Conservation (phyloP, 192 early-diverging fungal species). For the Entomortierella lignicola region DNA sequence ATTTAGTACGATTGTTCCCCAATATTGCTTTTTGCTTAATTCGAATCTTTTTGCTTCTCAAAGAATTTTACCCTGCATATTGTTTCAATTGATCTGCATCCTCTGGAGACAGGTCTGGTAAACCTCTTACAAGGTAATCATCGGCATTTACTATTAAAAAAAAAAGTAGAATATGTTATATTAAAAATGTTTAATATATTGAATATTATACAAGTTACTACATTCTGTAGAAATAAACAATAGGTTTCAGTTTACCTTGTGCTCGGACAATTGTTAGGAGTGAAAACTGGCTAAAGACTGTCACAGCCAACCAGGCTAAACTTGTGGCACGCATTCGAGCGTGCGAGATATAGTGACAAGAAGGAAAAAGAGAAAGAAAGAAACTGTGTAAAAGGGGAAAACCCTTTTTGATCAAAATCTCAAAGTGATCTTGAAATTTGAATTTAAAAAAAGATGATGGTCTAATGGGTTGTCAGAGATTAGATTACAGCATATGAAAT, state of each 20-base stretch:
- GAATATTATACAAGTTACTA: neutral
- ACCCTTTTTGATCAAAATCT: no score
- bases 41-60: no score
- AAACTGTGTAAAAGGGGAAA: no score
- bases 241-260: conserved; percentile 5
- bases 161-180: neutral
- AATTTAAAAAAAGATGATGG: no score
- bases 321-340: conserved; percentile 12
- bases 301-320: conserved; percentile 15
- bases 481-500: no score
- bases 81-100: conserved; percentile 37
- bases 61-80: conserved; percentile 62
- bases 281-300: conserved; percentile 7
- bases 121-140: conserved; percentile 49
- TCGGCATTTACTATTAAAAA: conserved; percentile 23
- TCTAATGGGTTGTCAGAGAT: no score
- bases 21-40: no score
- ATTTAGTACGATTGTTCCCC: no score
- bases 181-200: neutral
- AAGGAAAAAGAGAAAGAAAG: no score
- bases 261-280: conserved; percentile 8
- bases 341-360: no score
- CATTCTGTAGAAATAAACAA: neutral
- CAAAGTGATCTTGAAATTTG: no score
- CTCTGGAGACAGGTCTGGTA: conserved; percentile 52